Base-by-base conservation (phyloP, 129 eudicot species). In the Pittosporum tobira region DNA sequence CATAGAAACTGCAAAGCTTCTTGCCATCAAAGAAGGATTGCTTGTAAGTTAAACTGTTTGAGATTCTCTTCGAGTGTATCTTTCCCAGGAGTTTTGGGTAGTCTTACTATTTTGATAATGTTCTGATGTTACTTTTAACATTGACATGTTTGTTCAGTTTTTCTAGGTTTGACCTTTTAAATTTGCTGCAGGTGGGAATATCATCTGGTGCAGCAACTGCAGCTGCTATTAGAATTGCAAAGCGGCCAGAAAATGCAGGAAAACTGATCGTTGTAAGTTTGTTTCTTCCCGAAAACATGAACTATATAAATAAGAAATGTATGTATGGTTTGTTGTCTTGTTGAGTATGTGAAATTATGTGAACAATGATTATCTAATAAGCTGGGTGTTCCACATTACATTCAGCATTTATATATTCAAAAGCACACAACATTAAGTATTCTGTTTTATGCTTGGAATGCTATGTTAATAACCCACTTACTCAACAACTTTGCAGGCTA, bases 131-230 rank as follows among this genome's bases (percentile, higher is more conserved):
- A 47, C 18, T 5, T n/a, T 20, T 18, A 19, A n/a, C 24, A 47
- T 51, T 1, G 0, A 24, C 28, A 51, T 21, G 6, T 24, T 24
- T 28, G 28, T 61, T 15, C 43, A 11, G n/a, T 61, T n/a, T 11
- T 5, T 21, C 34, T 24, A 43, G 57, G 30, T 63, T 48, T 59
- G 51, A 72, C 58, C 22, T 18, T 24, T 61, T 27, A 18, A 8
- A 30, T 40, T 34, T 64, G 52, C 71, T 50, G 51, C 74, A 89
- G 97, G 93, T 78, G 40, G 97, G 95, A 38, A 89, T 89, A 67
- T 89, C 97, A 57, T 89, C 97, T 59, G 97, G 97, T 66, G 95
- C 95, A 43, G 97, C 95, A 37, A 93, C 97, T 58, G 95, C 95
- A 11, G 97, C 97, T 62, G 95, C 97, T 55, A 80, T 85, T 65